Evolutionary conservation across 306 rosid genomes (phyloP), one percentile per base, ranked within the genome.

Genomic region (Cucumis cinereus): DNA sequence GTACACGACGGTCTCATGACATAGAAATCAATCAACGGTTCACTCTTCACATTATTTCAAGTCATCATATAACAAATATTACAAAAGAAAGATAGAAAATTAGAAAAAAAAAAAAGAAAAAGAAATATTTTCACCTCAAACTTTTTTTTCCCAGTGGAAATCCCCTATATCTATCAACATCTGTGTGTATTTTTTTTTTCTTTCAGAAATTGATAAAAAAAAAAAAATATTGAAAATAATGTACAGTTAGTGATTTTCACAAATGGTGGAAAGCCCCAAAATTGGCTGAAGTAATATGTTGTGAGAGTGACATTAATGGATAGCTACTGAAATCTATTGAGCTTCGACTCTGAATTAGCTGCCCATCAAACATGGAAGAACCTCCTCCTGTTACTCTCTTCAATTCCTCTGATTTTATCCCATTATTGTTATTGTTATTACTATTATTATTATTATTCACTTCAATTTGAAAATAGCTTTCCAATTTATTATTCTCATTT

Each of bases 231-330:
- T 41, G 11, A 41, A 19, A 59, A 20, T 49, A 83, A 87, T 80
- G 72, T 81, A 79, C 91, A 87, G 2, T 69, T 68, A 1, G 56
- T 30, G 35, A 81, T 45, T 45, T 45, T 90, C 84, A 94, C 68
- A 92, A 86, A 41, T 89, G 90, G 66, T 89, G 91, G 84, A 94
- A 92, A 10, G 84, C 89, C 84, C 92, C 93, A 89, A 92, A 94
- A 85, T 81, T 87, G 83, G 81, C 85, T 76, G 81, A 87, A 61
- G 89, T 82, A 86, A 90, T 83, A 85, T 92, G 92, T 77, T 89
- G 90, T 80, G 96, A 89, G 9, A 92, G 86, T 64, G 96, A 89
- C 79, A 88, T 85, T 80, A 89, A 84, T 0, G 99, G 97, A 89
- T 83, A 92, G 95, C 85, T 79, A 87, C 71, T 82, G 87, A 93